Evolutionary conservation across 805 yeast genomes (phyloP).

Genomic region (Monosporozyma aerobia): DNA sequence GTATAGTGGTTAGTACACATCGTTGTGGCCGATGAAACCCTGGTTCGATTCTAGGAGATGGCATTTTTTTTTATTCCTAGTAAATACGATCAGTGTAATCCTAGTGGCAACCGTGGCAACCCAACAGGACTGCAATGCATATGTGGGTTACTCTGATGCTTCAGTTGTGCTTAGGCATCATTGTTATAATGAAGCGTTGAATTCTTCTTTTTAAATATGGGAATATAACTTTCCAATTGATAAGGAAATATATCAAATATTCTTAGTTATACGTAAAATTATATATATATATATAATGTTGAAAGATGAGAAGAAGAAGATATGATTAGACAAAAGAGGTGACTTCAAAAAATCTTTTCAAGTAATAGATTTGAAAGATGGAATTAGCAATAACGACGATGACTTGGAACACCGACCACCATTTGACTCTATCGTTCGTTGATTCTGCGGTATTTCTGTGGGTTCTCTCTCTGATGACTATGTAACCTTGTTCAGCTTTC

Average conservation of each 20-base stretch:
- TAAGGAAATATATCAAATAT: neutral
- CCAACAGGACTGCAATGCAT: no score
- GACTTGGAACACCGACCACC: constrained; percentile 94
- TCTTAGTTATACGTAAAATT: neutral
- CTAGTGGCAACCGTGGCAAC: no score
- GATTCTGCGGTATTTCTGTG: constrained; percentile 98
- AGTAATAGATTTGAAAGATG: constrained; percentile 84
- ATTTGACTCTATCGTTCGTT: constrained; percentile 91
- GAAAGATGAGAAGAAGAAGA: neutral
- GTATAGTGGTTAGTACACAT: constrained; percentile 8
- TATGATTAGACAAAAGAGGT: constrained; percentile 55
- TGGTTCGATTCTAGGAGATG: constrained; percentile 7
- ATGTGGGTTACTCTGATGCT: no score
- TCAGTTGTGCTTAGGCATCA: no score
- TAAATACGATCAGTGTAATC: no score
- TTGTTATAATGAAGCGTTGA: no score
- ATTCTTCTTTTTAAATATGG: no score
- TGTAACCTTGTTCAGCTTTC: constrained; percentile 82
- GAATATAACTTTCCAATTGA: no score
- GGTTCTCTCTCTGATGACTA: constrained; percentile 91
- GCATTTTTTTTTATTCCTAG: constrained; percentile 4
- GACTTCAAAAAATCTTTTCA: constrained; percentile 92
- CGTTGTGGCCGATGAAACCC: constrained; percentile 8
- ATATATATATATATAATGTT: neutral
- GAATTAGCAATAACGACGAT: constrained; percentile 79